Percentiles rank a stretch among this genome's conserved stretches.
Evolutionary conservation across 1,139 yeast genomes (phyloP).

Genomic region (Spathaspora sp.): DNA sequence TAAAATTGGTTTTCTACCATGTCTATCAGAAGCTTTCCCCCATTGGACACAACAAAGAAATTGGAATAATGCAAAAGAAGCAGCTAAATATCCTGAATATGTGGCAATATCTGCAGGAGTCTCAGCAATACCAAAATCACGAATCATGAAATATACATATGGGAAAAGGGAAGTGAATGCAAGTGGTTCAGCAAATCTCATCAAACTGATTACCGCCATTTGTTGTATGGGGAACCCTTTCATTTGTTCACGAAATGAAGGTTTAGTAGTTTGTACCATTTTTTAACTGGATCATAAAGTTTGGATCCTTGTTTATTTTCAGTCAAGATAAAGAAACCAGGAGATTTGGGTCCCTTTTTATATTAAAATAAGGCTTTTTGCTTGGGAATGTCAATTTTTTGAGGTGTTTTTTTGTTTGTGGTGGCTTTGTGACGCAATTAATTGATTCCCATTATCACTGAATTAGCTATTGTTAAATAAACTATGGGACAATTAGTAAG

Average conservation of each 20-base stretch:
- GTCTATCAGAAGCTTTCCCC: conserved; percentile 33
- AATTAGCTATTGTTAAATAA: background rate
- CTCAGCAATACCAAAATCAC: conserved; percentile 38
- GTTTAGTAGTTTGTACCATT: conserved; percentile 9
- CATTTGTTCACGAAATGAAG: conserved; percentile 25
- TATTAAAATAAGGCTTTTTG: background rate
- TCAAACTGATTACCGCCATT: conserved; percentile 30
- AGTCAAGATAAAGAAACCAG: conserved; percentile 2
- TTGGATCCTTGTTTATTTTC: background rate
- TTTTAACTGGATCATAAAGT: background rate
- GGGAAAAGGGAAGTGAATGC: conserved; percentile 43
- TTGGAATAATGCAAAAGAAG: conserved; percentile 38
- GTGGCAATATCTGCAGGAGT: conserved; percentile 34
- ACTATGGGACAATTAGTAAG: background rate
- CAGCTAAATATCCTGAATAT: conserved; percentile 39
- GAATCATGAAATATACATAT: conserved; percentile 39
- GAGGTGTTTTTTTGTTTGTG: background rate
- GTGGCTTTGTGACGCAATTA: conserved; percentile 1
- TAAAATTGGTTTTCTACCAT: conserved; percentile 35
- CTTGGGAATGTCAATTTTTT: background rate
- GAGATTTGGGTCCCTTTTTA: background rate
- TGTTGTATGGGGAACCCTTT: conserved; percentile 36
- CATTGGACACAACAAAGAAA: conserved; percentile 37
- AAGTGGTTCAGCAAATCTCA: conserved; percentile 38
- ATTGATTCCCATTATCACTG: background rate